Evolutionary conservation across 2,329 filamentous ascomycete species (phyloP).

Genomic region (Pseudocercospora pini-densiflorae): DNA sequence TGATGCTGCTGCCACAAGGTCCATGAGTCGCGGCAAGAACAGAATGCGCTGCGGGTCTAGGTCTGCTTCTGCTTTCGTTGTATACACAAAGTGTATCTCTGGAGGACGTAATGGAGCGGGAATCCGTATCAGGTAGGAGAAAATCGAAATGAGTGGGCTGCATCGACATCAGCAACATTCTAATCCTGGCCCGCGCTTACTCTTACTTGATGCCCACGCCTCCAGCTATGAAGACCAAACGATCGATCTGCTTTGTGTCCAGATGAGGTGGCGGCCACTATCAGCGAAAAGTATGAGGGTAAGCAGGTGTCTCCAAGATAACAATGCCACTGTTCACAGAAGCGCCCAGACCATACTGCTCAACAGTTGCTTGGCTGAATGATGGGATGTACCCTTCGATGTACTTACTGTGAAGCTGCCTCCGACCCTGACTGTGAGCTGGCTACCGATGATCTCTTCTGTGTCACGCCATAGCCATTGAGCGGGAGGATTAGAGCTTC

Average conservation of each 20-base stretch:
- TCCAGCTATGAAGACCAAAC: conserved; percentile 75
- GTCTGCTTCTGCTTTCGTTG: conserved; percentile 50
- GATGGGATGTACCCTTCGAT: neutral
- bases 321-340: too few species aligned
- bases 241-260: conserved; percentile 53
- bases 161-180: neutral
- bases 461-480: conserved; percentile 72
- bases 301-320: neutral
- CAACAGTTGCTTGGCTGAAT: neutral
- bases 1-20: conserved; percentile 30
- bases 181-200: neutral
- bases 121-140: conserved; percentile 57
- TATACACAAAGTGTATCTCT: conserved; percentile 68
- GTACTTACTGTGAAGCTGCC: conserved; percentile 67
- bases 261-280: conserved; percentile 67
- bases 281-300: neutral
- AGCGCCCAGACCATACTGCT: neutral
- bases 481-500: conserved; percentile 72
- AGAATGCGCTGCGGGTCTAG: conserved; percentile 46
- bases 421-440: conserved; percentile 72
- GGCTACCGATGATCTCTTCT: conserved; percentile 60
- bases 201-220: conserved; percentile 79
- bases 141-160: conserved; percentile 74
- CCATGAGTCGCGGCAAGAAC: conserved; percentile 53
- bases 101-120: conserved; percentile 32